Percentiles rank a stretch among this genome's conserved stretches.
These are phyloP conservation scores for Pelargonium fulgidum DNA, from an alignment of 441 rosid genomes.

Conservation along the genomic window DNA sequence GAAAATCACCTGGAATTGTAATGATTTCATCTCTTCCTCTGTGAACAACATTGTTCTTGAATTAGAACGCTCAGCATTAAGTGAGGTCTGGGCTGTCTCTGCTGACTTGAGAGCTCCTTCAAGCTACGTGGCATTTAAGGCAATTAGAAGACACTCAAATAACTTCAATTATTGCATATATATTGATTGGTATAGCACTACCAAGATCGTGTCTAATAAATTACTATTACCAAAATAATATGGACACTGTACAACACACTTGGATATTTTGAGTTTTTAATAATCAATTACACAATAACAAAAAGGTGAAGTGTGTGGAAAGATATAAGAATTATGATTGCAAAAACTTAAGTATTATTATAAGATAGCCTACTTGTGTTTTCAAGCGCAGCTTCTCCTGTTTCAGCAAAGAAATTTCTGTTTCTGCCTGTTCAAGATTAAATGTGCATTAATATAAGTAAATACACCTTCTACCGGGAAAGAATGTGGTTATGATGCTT, in stretches of 20 bases:
- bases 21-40: slow-evolving; percentile 81
- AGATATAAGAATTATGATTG: too few species aligned
- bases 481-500: slow-evolving; percentile 24
- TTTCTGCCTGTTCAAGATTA: slow-evolving; percentile 63
- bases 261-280: too few species aligned
- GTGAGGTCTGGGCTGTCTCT: slow-evolving; percentile 62
- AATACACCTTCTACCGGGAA: not conserved
- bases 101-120: slow-evolving; percentile 82
- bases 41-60: slow-evolving; percentile 69
- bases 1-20: slow-evolving; percentile 70
- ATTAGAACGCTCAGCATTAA: slow-evolving; percentile 73
- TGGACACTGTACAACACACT: too few species aligned
- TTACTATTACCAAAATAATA: not conserved
- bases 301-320: too few species aligned
- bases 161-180: not conserved
- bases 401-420: slow-evolving; percentile 81
- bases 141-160: not conserved
- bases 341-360: too few species aligned
- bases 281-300: too few species aligned
- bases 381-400: slow-evolving; percentile 90
- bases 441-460: not conserved
- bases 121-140: slow-evolving; percentile 42
- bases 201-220: not conserved
- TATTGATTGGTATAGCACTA: not conserved
- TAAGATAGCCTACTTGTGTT: slow-evolving; percentile 48